Evolutionary conservation across 768 basidiomycete genomes (phyloP), one percentile per base, ranked within the genome.

Genomic region (Mycena leptocephala): DNA sequence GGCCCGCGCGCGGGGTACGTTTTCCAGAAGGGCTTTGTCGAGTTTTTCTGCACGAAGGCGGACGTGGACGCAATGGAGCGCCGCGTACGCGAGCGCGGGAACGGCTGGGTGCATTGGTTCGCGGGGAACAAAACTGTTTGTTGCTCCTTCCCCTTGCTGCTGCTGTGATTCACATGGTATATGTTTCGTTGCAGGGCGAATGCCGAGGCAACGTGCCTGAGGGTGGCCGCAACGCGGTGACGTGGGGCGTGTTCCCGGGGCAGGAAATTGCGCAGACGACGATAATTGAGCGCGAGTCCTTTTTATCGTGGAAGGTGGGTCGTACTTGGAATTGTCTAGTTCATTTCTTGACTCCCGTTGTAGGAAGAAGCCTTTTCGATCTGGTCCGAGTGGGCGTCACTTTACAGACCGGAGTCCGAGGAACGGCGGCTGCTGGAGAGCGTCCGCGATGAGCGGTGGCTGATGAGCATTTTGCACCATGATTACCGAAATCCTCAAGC

Each of bases 211-310:
- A 98, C 82, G 92, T 98, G 28, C 88, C 91, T 1, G 92, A 94
- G 58, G 92, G 91, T 39, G 94, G 92, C 18, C 91, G 95, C 70
- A 99, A 99, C 83, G 97, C 97, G 0, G 98, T 99, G 9, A 99
- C 98, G 1, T 99, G 98, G 98, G 98, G 97, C 70, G 94, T 99
- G 8, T 99, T 99, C 84, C 96, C 97, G 0, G 98, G 96, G 0
- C 95, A 98, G 82, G 98, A 99, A 84, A 94, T 99, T 58, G 92
- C 94, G 2, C 98, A 99, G 81, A 96, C 98, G 7, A 99, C 98
- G 0, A 97, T 99, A 78, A 99, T 99, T 41, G 98, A 99, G 82
- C 92, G 92, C 63, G 95, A 97, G 81, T 98, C 96, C 18, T 99
- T 99, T 89, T 85, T 96, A 41, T 94, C 96, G 0, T 99, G 98